A percentile compares a stretch with the other conserved stretches of the same genome.
Evolutionary conservation across 2,329 filamentous ascomycete species (phyloP).

Genomic region (Apiospora koreana): DNA sequence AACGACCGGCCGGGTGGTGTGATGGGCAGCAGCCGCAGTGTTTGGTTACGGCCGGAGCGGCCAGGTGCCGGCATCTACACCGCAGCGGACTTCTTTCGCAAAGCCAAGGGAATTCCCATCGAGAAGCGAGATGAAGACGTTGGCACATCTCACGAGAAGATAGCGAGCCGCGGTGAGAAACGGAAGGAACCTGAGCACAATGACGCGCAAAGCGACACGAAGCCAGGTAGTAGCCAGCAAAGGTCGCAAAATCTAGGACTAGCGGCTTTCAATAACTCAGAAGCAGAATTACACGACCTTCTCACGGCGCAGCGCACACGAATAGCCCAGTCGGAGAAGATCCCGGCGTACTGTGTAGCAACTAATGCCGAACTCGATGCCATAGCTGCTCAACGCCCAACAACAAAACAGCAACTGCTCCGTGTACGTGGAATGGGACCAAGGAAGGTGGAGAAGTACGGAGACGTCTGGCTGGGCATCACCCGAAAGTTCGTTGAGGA

Average conservation of each 20-base stretch:
- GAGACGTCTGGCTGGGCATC: conserved; percentile 6
- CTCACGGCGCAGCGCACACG: conserved; percentile 3
- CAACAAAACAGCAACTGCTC: background rate
- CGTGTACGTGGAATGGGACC: conserved; percentile 11
- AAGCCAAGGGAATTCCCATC: background rate
- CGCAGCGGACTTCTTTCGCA: conserved; percentile 1
- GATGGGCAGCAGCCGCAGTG: background rate
- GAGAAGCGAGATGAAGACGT: background rate
- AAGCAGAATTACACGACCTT: background rate
- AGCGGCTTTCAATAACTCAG: background rate
- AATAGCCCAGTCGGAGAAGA: background rate
- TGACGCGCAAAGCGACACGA: background rate
- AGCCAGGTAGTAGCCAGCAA: background rate
- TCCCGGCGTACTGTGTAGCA: conserved; percentile 7
- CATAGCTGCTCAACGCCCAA: background rate
- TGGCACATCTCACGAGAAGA: background rate
- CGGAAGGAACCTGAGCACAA: background rate
- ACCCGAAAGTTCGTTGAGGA: background rate
- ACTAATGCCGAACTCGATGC: conserved; percentile 10
- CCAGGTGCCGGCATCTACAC: background rate
- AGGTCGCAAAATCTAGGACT: background rate
- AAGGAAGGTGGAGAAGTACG: conserved; percentile 11
- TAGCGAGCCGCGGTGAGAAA: background rate
- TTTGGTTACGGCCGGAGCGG: background rate
- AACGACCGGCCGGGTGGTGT: background rate